These are phyloP conservation scores for Russula emetica DNA, from an alignment of 768 basidiomycete genomes.

Conservation along the genomic window DNA sequence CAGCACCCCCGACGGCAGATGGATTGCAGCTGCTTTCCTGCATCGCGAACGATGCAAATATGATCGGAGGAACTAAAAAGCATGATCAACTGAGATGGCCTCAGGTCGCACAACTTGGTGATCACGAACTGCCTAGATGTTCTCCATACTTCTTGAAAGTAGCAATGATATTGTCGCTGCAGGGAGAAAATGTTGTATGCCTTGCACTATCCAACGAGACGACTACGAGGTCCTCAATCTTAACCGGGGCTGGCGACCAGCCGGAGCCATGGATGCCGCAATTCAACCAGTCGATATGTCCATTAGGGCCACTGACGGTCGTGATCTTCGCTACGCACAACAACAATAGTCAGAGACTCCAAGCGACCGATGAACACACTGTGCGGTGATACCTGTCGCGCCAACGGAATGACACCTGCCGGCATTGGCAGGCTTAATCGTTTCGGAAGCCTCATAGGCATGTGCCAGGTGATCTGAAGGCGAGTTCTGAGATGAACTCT, in stretches of 20 bases:
- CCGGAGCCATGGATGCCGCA: slow-evolving; percentile 60
- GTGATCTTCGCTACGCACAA: slow-evolving; percentile 44
- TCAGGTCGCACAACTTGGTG: not conserved
- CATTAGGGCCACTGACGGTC: slow-evolving; percentile 57
- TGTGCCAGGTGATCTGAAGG: not conserved
- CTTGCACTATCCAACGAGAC: slow-evolving; percentile 45
- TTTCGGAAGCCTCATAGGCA: not conserved
- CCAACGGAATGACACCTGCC: slow-evolving; percentile 13
- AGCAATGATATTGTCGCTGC: slow-evolving; percentile 45
- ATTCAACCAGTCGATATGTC: slow-evolving; percentile 70
- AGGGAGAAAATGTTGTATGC: slow-evolving; percentile 56
- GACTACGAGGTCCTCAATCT: slow-evolving; percentile 47
- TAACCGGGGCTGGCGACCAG: slow-evolving; percentile 69
- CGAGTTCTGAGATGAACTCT: not conserved
- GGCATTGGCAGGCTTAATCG: not conserved
- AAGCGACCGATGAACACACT: slow-evolving; percentile 4
- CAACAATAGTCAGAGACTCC: not conserved
- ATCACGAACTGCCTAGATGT: slow-evolving; percentile 40
- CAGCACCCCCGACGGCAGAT: slow-evolving; percentile 60
- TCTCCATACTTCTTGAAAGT: slow-evolving; percentile 58
- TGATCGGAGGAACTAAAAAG: slow-evolving; percentile 59
- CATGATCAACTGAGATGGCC: slow-evolving; percentile 7
- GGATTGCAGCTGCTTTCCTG: slow-evolving; percentile 80
- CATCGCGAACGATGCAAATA: slow-evolving; percentile 84
- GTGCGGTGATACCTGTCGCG: slow-evolving; percentile 14